Percentiles rank a stretch among this genome's conserved stretches.
Conservation (phyloP, 257 asterid species). For the Solanum paucissectum region DNA sequence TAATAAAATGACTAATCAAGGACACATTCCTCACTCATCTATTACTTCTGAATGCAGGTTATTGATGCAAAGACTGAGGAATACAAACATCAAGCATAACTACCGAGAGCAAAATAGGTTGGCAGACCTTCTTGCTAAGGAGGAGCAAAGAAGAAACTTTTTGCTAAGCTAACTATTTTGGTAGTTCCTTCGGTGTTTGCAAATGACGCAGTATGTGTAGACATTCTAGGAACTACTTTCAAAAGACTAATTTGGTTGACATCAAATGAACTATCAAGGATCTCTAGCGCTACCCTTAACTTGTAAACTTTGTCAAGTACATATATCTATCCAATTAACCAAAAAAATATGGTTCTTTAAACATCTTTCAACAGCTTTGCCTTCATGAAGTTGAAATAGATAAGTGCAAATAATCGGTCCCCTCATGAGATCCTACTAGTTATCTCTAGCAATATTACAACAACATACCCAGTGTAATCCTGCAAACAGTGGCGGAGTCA, state of each 20-base stretch:
- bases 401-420: background rate
- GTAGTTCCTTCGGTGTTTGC: background rate
- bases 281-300: background rate
- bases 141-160: background rate
- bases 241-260: background rate
- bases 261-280: background rate
- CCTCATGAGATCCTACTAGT: background rate
- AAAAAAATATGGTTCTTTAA: background rate
- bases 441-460: background rate
- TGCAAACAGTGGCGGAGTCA: fast-evolving
- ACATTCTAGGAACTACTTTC: background rate
- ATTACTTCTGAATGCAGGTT: background rate
- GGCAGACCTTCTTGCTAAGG: background rate
- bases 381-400: background rate
- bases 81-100: background rate
- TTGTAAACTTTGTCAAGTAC: background rate
- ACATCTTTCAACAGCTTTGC: background rate
- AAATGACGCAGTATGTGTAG: background rate
- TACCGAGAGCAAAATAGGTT: background rate
- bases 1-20: background rate
- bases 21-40: background rate
- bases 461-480: background rate
- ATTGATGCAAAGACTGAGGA: background rate
- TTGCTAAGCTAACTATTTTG: background rate
- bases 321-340: background rate